These are phyloP conservation scores for Combretum micranthum DNA, from an alignment of 345 rosid species.

Conservation along the genomic window DNA sequence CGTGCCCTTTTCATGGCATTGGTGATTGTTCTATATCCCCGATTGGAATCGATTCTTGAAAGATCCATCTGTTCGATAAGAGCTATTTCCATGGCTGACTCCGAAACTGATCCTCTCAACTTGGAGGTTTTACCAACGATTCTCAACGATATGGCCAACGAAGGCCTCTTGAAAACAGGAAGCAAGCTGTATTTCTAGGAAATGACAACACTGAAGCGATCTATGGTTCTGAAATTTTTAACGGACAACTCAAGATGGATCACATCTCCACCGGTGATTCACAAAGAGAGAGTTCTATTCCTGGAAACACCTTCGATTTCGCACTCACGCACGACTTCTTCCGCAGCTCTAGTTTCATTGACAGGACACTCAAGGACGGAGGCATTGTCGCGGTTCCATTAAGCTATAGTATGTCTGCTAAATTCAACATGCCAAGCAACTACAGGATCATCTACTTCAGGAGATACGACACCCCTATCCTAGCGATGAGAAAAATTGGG, in stretches of 20 bases:
- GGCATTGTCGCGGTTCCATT: conserved; percentile 43
- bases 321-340: conserved; percentile 34
- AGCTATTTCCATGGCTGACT: conserved; percentile 6
- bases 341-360: conserved; percentile 35
- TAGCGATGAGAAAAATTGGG: conserved; percentile 48
- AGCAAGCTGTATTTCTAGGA: conserved; percentile 34
- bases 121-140: conserved; percentile 27
- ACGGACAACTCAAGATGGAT: conserved; percentile 21
- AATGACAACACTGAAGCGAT: conserved; percentile 21
- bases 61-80: conserved; percentile 3
- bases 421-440: conserved; percentile 32
- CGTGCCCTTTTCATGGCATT: conserved; percentile 34
- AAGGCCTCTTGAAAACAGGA: conserved; percentile 41
- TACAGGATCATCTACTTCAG: conserved; percentile 45
- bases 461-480: conserved; percentile 24
- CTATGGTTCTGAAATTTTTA: conserved; percentile 19
- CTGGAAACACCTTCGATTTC: conserved; percentile 34
- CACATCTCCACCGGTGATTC: conserved; percentile 30
- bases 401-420: conserved; percentile 15
- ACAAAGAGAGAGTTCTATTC: conserved; percentile 31
- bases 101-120: conserved; percentile 8
- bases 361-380: conserved; percentile 50
- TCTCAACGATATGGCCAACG: conserved; percentile 43
- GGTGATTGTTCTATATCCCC: conserved; percentile 31
- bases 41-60: conserved; percentile 16